These are phyloP conservation scores for Curvularia spicifera DNA, from an alignment of 2,329 filamentous ascomycete species.

Conservation along the genomic window DNA sequence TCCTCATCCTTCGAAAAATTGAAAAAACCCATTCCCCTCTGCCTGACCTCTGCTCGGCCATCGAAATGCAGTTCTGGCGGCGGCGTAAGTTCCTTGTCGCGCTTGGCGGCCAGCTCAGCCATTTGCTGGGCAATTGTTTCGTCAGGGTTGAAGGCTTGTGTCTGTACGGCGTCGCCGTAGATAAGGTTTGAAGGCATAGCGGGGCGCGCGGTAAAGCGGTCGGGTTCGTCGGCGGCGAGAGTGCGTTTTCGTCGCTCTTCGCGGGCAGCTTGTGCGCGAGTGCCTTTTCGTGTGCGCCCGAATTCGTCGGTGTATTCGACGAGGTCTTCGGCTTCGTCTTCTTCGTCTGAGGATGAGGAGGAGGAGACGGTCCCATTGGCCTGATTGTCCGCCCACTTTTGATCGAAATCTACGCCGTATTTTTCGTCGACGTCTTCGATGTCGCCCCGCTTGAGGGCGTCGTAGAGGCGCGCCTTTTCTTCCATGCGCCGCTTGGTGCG, in stretches of 20 bases:
- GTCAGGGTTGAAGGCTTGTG: conserved; percentile 80
- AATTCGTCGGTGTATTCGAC: conserved; percentile 93
- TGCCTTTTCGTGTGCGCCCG: conserved; percentile 78
- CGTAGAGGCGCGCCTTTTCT: conserved; percentile 87
- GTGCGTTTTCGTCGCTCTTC: conserved; percentile 65
- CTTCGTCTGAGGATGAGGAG: conserved; percentile 46
- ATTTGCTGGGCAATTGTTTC: conserved; percentile 70
- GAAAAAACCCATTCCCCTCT: conserved; percentile 90
- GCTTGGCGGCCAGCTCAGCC: conserved; percentile 76
- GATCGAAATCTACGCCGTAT: conserved; percentile 87
- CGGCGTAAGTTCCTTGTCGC: conserved; percentile 80
- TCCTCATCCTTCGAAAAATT: conserved; percentile 81
- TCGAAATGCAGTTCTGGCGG: conserved; percentile 86
- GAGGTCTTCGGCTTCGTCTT: conserved; percentile 61
- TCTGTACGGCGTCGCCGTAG: conserved; percentile 83
- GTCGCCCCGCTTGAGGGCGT: conserved; percentile 89
- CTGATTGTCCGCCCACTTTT: conserved; percentile 85
- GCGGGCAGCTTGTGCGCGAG: conserved; percentile 69
- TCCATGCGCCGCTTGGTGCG: conserved; percentile 83
- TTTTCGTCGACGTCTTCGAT: conserved; percentile 67
- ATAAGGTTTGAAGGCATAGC: conserved; percentile 74
- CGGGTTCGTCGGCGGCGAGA: conserved; percentile 66
- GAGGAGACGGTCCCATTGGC: conserved; percentile 51
- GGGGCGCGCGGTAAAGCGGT: conserved; percentile 72
- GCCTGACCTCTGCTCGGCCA: conserved; percentile 79